Conservation (phyloP, 75 land plant genomes). For the Selaginella tamariscina region DNA sequence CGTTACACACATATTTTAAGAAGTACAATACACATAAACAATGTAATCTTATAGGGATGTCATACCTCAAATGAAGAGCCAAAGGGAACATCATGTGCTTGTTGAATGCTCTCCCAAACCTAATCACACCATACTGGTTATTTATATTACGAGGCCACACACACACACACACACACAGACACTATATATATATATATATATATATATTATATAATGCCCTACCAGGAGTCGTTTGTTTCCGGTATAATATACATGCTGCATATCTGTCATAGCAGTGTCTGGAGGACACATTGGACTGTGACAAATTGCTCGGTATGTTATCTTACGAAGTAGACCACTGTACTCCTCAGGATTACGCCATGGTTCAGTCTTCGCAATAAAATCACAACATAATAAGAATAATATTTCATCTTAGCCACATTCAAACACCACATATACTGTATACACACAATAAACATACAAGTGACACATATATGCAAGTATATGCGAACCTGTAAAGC, state of each 20-base stretch:
- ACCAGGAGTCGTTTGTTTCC: constrained; percentile 60
- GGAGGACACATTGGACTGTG: constrained; percentile 98
- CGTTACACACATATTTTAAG: not conserved
- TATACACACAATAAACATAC: no score
- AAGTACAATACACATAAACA: constrained; percentile 13
- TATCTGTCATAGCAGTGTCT: constrained; percentile 88
- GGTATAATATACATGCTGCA: constrained; percentile 60
- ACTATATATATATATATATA: no score
- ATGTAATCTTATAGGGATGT: not conserved
- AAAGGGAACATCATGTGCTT: constrained; percentile 98
- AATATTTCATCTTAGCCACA: no score
- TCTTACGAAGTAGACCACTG: constrained; percentile 70
- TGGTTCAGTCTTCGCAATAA: constrained; percentile 50
- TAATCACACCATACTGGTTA: no score
- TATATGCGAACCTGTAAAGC: constrained; percentile 41
- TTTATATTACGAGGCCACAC: no score
- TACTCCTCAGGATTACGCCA: constrained; percentile 92
- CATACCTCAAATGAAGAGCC: constrained; percentile 86
- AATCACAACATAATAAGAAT: no score
- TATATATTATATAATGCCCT: no score
- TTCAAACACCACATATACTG: no score
- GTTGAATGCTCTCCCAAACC: constrained; percentile 89
- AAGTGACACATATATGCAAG: not conserved
- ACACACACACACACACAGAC: no score
- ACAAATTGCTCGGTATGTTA: constrained; percentile 71